Evolutionary conservation across 257 asterid genomes (phyloP).

Genomic region (Scutellaria galericulata): DNA sequence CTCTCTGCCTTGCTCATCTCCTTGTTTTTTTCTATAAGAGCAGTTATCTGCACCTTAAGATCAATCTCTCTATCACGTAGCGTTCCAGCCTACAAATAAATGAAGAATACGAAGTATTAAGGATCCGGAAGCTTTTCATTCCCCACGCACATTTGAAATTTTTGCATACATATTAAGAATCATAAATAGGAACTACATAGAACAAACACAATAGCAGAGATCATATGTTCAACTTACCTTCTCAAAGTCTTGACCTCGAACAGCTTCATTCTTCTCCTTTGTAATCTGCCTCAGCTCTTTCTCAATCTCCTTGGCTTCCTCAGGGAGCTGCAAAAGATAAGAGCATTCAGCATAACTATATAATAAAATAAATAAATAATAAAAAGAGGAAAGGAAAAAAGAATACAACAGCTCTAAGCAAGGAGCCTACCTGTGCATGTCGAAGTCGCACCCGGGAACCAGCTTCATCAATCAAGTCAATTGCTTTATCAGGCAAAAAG

Average conservation of each 20-base stretch:
- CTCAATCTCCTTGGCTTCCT: constrained; percentile 98
- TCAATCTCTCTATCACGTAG: constrained; percentile 97
- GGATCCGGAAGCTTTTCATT: background rate
- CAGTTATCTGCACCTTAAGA: constrained; percentile 85
- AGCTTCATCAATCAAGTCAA: constrained; percentile 97
- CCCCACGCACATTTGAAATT: too few relatives aligned
- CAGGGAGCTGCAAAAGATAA: constrained; percentile 73
- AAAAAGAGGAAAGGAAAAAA: background rate
- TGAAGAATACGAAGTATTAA: background rate
- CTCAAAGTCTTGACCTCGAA: constrained; percentile 92
- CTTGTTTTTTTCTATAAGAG: constrained; percentile 84
- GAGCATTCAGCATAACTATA: constrained; percentile 22
- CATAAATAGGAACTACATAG: background rate
- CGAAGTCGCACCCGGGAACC: constrained; percentile 98
- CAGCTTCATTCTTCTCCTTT: constrained; percentile 96
- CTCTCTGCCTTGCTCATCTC: constrained; percentile 92
- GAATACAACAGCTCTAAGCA: constrained; percentile 17
- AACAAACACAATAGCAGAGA: background rate
- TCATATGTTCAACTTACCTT: constrained; percentile 53
- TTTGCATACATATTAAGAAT: background rate
- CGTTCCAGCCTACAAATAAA: constrained; percentile 77
- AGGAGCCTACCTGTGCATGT: constrained; percentile 82
- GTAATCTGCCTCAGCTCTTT: constrained; percentile 96
- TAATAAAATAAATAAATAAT: background rate
- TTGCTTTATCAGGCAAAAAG: constrained; percentile 96